These are phyloP conservation scores for Fusarium illudens DNA, from an alignment of 2,329 filamentous ascomycete genomes.

Conservation along the genomic window DNA sequence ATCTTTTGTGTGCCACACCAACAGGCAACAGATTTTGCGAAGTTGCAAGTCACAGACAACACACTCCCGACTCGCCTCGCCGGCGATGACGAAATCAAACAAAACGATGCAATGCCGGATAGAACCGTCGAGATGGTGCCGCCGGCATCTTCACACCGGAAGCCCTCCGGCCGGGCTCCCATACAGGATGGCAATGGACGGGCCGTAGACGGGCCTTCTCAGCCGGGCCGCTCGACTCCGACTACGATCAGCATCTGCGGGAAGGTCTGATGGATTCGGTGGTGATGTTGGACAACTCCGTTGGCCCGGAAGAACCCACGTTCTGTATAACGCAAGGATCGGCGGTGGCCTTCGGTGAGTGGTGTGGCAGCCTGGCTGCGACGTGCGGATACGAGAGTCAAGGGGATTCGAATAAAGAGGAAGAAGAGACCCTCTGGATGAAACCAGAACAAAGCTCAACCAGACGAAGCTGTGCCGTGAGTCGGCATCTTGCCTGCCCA, in stretches of 20 bases:
- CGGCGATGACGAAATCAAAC: neutral
- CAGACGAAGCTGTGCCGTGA: neutral
- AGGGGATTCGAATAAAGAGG: neutral
- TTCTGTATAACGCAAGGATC: conserved; percentile 1
- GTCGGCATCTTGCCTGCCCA: neutral
- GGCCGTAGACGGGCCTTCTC: neutral
- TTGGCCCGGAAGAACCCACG: neutral
- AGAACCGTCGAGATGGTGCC: neutral
- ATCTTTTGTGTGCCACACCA: neutral
- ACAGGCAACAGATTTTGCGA: neutral
- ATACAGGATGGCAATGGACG: neutral
- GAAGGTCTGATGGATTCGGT: neutral
- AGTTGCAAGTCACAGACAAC: neutral
- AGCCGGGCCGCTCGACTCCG: neutral
- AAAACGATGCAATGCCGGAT: neutral
- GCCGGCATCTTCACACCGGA: neutral
- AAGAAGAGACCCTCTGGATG: neutral
- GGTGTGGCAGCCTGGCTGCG: neutral
- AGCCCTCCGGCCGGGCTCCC: neutral
- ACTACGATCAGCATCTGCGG: neutral
- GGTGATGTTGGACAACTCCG: neutral
- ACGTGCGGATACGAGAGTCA: neutral
- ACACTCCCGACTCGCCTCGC: neutral
- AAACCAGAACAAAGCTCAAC: neutral
- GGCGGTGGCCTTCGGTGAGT: neutral